Base-by-base conservation (phyloP, 116 monocot species). In the Posidonia oceanica region DNA sequence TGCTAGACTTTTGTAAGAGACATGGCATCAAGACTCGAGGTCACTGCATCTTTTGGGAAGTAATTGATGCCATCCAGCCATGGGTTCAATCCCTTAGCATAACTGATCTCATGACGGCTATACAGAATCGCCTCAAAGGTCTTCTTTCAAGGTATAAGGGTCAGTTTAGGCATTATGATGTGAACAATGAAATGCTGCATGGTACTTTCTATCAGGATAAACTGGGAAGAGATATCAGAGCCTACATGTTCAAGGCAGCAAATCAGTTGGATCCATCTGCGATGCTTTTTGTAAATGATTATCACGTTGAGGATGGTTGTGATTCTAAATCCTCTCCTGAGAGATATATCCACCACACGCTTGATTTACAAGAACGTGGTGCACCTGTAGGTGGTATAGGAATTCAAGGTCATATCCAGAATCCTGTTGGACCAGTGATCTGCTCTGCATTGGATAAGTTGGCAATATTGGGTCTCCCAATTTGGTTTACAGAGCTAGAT, bases 121-220 rank as follows among this genome's bases (percentile, higher is more conserved):
- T 93, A 37, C 77, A 81, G 52, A 75, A 80, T 69, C 89, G 89
- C 13, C 68, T 89, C 1, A 71, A 18, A 42, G 58, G 71, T 57
- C 69, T 93, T 59, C 81, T 93, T 15, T 63, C 75, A 18, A 72
- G 87, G 54, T 93, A 89, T 52, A 83, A 65, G 72, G 85, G 89
- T 52, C 75, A 62, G 40, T 93, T 93, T 40, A 75, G 58, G 54
- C 93, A 93, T 72, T 81, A 84, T 76, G 93, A 93, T 80, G 93
- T 93, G 66, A 93, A 93, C 71, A 93, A 93, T 65, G 93, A 93
- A 73, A 93, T 93, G 93, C 93, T 93, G 52, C 93, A 93, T 81
- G 93, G 89, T 3, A 84, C 87, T n/a, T 93, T 93, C 58, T 93
- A 65, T 66, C 70, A 74, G 67, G 83, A 89, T 64, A 84, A 69